phyloP scores from a whole-genome alignment of 2,329 filamentous ascomycete genomes.

The Daldinia eschscholtzii region DNA sequence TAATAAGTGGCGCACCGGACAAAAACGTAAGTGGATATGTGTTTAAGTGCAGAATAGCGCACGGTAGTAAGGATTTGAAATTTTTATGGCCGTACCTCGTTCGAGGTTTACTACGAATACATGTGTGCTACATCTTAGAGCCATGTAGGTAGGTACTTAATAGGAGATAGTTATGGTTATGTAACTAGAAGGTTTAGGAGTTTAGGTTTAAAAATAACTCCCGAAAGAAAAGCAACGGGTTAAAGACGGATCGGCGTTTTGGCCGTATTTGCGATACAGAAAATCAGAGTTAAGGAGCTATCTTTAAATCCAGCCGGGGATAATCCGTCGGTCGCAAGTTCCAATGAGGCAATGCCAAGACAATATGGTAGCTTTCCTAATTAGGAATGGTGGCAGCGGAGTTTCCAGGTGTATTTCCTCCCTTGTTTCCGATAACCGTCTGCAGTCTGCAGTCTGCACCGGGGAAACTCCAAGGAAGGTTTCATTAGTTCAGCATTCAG shows the following conservation, averaged over 20 bases:
- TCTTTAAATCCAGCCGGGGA: slow-evolving; percentile 40
- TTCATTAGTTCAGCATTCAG: slow-evolving; percentile 11
- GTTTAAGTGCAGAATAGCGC: neutral
- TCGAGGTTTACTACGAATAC: neutral
- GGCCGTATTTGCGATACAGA: slow-evolving; percentile 2
- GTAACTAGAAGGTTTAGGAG: neutral
- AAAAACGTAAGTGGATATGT: slow-evolving; percentile 14
- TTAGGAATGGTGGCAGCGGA: slow-evolving; percentile 27
- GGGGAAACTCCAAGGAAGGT: slow-evolving; percentile 15
- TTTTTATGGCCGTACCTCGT: slow-evolving; percentile 6
- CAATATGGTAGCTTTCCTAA: neutral
- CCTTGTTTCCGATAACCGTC: slow-evolving; percentile 40
- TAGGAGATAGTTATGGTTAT: neutral
- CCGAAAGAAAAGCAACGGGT: slow-evolving; percentile 21
- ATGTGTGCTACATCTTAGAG: too few species aligned
- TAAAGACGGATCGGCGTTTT: slow-evolving; percentile 12
- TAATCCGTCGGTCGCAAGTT: slow-evolving; percentile 24
- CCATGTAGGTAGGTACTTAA: neutral
- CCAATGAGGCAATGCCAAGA: slow-evolving; percentile 29
- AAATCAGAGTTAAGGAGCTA: slow-evolving; percentile 22
- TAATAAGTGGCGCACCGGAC: slow-evolving; percentile 23
- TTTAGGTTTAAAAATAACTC: slow-evolving; percentile 40
- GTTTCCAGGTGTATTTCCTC: slow-evolving; percentile 36
- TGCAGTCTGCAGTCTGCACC: slow-evolving; percentile 8
- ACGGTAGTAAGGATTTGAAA: slow-evolving; percentile 16